Percentiles rank a stretch among this genome's conserved stretches.
Conservation (phyloP, 257 asterid genomes). For the Ajuga chamaepitys region DNA sequence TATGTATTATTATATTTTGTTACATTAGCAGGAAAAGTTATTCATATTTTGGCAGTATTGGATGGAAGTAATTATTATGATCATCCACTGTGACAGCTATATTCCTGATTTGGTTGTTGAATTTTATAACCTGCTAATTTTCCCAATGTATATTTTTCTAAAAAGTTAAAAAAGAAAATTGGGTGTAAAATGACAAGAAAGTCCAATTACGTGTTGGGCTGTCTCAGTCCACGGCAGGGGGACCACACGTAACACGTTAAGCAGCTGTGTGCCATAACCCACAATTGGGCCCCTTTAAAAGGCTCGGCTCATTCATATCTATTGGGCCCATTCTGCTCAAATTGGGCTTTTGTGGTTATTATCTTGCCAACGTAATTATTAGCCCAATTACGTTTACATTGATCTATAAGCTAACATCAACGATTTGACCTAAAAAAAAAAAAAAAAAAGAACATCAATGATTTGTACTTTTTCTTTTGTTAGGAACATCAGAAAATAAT, state of each 20-base stretch:
- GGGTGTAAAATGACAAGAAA: constrained; percentile 10
- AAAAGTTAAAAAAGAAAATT: neutral
- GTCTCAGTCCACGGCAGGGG: constrained; percentile 18
- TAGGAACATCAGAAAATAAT: too few relatives aligned
- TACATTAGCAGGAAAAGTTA: too few relatives aligned
- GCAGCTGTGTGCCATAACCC: constrained; percentile 22
- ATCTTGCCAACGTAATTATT: too few relatives aligned
- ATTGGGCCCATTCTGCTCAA: neutral
- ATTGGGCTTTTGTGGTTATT: too few relatives aligned
- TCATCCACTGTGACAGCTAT: neutral
- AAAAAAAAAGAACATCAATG: too few relatives aligned
- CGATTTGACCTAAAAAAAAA: too few relatives aligned
- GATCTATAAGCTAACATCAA: too few relatives aligned
- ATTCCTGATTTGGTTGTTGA: constrained; percentile 24
- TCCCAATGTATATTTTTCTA: neutral
- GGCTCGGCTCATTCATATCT: neutral
- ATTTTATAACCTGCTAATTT: constrained; percentile 4
- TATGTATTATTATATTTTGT: too few relatives aligned
- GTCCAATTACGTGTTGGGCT: constrained; percentile 22
- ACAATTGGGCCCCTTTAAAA: constrained; percentile 10
- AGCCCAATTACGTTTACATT: too few relatives aligned
- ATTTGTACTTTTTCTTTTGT: too few relatives aligned
- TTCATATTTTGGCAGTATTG: too few relatives aligned
- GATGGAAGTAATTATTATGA: constrained; percentile 13
- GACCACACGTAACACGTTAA: constrained; percentile 19